Base-by-base conservation (phyloP, 305 asterid genomes). In the Coffea humblotiana region DNA sequence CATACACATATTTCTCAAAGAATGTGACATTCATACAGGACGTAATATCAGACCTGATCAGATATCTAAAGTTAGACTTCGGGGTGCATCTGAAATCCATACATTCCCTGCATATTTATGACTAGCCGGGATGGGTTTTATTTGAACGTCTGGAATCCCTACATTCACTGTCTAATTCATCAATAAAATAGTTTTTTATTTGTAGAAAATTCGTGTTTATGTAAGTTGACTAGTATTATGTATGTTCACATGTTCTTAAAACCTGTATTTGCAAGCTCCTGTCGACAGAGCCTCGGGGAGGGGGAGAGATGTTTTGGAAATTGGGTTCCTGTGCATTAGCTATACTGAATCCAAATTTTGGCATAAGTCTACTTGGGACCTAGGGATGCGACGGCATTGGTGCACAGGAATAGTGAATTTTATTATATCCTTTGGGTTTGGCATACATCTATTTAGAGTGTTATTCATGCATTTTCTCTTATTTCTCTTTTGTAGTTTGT, bases 401-500 rank as follows among this genome's bases (percentile, higher is more conserved):
- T 61, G 32, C 15, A 23, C 66, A 8, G 0, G 15, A 61, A 61
- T 18, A 61, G 14, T 61, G 32, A n/a, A 61, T n/a, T 37, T 37
- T 37, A 3, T 37, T 37, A 0, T 37, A 37, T 37, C 9, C n/a
- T 1, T 12, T 8, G n/a, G 23, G 61, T 58, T 47, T 60, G 2
- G 14, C 47, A 11, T 72, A 35, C 63, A 23, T 64, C 56, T 51
- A 11, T 65, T 40, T 16, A 1, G 52, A n/a, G 10, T 15, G 43
- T 27, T 23, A 21, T 72, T 65, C 83, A 65, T 25, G 25, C 43
- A 19, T 71, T n/a, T 61, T 12, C 37, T 35, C 54, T 56, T 29
- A 35, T 76, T 58, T 74, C 14, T 75, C 45, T 78, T 23, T 74
- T 83, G 83, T 69, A 96, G 99, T 96, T 86, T 86, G 82, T 96